Conservation (phyloP, 257 asterid species). For the Nicotiana tomentosiformis region DNA sequence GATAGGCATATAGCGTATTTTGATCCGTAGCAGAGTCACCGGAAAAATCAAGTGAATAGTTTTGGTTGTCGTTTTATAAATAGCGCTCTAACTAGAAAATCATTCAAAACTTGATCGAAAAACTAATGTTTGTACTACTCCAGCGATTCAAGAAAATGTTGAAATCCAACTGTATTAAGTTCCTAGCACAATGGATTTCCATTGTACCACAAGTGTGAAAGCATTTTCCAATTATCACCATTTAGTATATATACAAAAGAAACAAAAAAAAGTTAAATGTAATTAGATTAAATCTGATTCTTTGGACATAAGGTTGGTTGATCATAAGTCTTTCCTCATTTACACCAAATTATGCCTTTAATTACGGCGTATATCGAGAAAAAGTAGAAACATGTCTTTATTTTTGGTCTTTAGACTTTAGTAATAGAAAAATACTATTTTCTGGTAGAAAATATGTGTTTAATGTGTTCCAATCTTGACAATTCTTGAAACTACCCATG, state of each 20-base stretch:
- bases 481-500: conserved; percentile 1
- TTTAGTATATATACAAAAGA: too few species aligned
- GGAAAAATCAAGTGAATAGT: too few species aligned
- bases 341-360: conserved; percentile 2
- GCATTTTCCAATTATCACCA: neutral
- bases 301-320: neutral
- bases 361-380: neutral
- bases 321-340: neutral
- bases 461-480: neutral
- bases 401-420: neutral
- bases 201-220: neutral
- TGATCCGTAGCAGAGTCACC: too few species aligned
- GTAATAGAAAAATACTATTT: neutral
- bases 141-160: too few species aligned
- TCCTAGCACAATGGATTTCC: too few species aligned
- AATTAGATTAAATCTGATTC: neutral
- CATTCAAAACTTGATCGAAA: too few species aligned
- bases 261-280: too few species aligned
- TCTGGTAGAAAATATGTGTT: neutral
- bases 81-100: too few species aligned
- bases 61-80: too few species aligned
- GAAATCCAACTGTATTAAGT: too few species aligned
- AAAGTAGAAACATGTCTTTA: conserved; percentile 2
- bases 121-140: too few species aligned
- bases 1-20: too few species aligned